Evolutionary conservation across 164 flowering plant species (phyloP), one percentile per base, ranked within the genome.

Genomic region (Echeveria elegans): DNA sequence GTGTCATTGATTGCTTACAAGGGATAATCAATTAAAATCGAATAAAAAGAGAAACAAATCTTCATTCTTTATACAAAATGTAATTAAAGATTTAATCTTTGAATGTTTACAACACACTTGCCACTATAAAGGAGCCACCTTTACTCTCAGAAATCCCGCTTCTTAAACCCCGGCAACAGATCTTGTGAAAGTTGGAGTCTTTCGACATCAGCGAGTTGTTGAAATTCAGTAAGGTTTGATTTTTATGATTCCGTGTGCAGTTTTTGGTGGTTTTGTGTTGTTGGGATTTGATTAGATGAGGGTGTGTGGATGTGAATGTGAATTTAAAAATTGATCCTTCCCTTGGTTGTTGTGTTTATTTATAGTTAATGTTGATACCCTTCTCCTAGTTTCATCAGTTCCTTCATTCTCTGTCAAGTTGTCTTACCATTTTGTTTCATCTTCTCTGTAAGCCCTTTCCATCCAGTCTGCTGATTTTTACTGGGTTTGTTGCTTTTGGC

Each of bases 381-480:
- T 12, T 56, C 56, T 50, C 56, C 56, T 50, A 26, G 61, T 56
- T 56, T 56, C 14, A 15, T 53, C 61, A 56, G 15, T 53, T 53
- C 24, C 29, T 23, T 47, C 52, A 47, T 50, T 50, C 56, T 21
- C 56, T 50, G 56, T 26, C 56, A 50, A 50, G 28, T 50, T 19
- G 61, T 16, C 32, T 11, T 26, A 56, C 61, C 31, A 56, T 56
- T 56, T 28, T 11, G 61, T 28, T 43, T 28, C 32, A 6, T 12
- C 56, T 29, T 56, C 32, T 56, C 61, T 56, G 61, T 56, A 56
- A 28, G 32, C 61, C 32, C 32, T 29, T 56, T 56, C 28, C 31
- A 28, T 6, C 56, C n/a, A n/a, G 0, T 50, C 56, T 50, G 28
- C 56, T 50, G 56, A 21, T 50, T 50, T 6, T 50, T 45, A 15